Evolutionary conservation across 768 basidiomycete species (phyloP).

Genomic region (Gloeophyllum trabeum): DNA sequence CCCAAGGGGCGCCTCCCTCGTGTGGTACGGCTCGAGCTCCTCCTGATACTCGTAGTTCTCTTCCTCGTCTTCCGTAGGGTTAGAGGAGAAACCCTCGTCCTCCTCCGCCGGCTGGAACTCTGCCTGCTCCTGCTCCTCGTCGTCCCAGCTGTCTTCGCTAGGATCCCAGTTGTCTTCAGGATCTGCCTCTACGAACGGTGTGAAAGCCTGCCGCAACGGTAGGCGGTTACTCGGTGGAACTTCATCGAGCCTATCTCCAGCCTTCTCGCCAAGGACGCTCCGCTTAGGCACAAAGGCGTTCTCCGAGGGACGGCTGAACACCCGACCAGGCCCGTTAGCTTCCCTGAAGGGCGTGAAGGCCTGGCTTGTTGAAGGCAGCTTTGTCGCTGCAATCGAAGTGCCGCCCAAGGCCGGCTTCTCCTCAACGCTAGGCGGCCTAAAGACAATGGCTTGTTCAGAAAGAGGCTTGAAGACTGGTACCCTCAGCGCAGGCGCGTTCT

Average conservation of each 20-base stretch:
- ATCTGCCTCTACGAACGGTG: constrained; percentile 16
- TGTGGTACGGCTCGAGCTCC: constrained; percentile 13
- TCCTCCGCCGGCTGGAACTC: constrained; percentile 9
- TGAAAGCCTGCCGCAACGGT: constrained; percentile 6
- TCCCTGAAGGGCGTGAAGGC: constrained; percentile 28
- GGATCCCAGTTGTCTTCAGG: background rate
- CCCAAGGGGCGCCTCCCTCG: constrained; percentile 39
- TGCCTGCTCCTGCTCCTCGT: constrained; percentile 8
- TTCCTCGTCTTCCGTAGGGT: constrained; percentile 2
- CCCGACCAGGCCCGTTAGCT: constrained; percentile 34
- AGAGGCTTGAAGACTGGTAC: constrained; percentile 7
- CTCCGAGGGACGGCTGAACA: constrained; percentile 52
- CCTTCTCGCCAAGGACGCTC: too few species aligned
- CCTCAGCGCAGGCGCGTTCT: constrained; percentile 5
- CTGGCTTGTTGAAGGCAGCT: constrained; percentile 1
- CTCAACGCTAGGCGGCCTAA: constrained; percentile 10
- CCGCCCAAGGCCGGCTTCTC: background rate
- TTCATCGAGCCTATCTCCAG: too few species aligned
- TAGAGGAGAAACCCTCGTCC: constrained; percentile 10
- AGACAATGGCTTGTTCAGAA: constrained; percentile 24
- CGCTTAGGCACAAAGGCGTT: constrained; percentile 15
- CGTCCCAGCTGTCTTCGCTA: constrained; percentile 5
- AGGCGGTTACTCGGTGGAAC: constrained; percentile 7
- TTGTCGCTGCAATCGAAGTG: constrained; percentile 1
- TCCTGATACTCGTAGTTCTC: constrained; percentile 11